Evolutionary conservation across 225 moss, liverwort and hornwort genomes (phyloP).

Genomic region (Thuidium tamariscinum): DNA sequence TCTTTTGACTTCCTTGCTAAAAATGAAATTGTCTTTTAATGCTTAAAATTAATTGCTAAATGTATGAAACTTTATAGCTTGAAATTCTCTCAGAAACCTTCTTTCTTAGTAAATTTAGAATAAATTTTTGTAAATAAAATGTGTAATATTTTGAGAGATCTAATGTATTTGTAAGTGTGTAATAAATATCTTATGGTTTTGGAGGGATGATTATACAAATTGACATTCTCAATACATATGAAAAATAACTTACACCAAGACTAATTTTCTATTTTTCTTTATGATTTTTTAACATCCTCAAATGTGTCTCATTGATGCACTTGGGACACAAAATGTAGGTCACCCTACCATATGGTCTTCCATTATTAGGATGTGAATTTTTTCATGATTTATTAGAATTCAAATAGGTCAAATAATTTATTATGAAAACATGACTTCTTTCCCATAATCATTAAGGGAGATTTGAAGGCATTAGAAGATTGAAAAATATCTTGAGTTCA

Average conservation of each 20-base stretch:
- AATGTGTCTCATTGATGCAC: background rate
- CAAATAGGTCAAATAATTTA: background rate
- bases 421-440: too few relatives aligned
- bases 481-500: too few relatives aligned
- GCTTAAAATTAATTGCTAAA: background rate
- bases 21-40: too few relatives aligned
- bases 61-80: background rate
- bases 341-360: background rate
- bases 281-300: background rate
- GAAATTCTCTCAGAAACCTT: background rate
- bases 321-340: background rate
- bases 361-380: background rate
- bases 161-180: background rate
- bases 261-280: background rate
- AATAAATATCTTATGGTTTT: background rate
- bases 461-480: too few relatives aligned
- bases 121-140: rapidly evolving
- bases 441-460: too few relatives aligned
- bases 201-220: background rate
- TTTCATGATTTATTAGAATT: background rate
- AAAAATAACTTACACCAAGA: background rate
- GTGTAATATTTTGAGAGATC: background rate
- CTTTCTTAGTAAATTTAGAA: background rate
- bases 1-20: too few relatives aligned
- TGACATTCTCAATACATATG: background rate